Evolutionary conservation across 495 filamentous ascomycete species (phyloP).

Genomic region (Clohesyomyces aquaticus): DNA sequence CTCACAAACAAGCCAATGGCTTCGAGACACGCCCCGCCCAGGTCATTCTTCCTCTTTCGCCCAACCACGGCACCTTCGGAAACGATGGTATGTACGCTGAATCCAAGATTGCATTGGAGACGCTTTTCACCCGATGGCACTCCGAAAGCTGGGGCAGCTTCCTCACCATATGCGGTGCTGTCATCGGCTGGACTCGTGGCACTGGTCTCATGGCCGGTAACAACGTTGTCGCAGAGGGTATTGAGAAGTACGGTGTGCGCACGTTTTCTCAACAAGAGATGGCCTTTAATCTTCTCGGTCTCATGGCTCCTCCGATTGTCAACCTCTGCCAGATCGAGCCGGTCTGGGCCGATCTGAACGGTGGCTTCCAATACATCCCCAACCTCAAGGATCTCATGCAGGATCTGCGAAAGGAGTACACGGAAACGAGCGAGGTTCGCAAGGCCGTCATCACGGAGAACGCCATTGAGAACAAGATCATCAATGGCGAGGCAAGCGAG

Average conservation of each 20-base stretch:
- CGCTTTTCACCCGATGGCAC: constrained; percentile 97
- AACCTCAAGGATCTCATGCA: constrained; percentile 96
- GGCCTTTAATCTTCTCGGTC: constrained; percentile 96
- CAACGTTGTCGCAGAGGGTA: constrained; percentile 95
- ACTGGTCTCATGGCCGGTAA: constrained; percentile 98
- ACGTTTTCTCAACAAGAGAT: constrained; percentile 99
- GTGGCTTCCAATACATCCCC: constrained; percentile 94
- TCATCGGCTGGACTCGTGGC: constrained; percentile 98
- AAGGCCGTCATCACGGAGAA: constrained; percentile 94
- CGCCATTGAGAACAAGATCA: constrained; percentile 93
- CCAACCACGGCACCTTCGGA: constrained; percentile 98
- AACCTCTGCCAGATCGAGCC: constrained; percentile 95
- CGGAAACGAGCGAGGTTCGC: constrained; percentile 91
- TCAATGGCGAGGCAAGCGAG: constrained; percentile 92
- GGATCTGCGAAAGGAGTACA: constrained; percentile 84
- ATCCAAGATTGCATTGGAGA: constrained; percentile 95
- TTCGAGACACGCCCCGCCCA: constrained; percentile 95
- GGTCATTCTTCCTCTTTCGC: constrained; percentile 92
- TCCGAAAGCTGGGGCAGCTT: constrained; percentile 97
- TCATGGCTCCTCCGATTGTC: constrained; percentile 93
- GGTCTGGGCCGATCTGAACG: constrained; percentile 95
- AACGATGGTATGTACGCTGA: constrained; percentile 98
- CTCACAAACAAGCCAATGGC: constrained; percentile 81
- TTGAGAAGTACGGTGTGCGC: constrained; percentile 93
- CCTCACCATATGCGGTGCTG: constrained; percentile 96